A percentile compares a stretch with the other conserved stretches of the same genome.
Evolutionary conservation across 768 basidiomycete species (phyloP).

Genomic region (Podaxis sp.): DNA sequence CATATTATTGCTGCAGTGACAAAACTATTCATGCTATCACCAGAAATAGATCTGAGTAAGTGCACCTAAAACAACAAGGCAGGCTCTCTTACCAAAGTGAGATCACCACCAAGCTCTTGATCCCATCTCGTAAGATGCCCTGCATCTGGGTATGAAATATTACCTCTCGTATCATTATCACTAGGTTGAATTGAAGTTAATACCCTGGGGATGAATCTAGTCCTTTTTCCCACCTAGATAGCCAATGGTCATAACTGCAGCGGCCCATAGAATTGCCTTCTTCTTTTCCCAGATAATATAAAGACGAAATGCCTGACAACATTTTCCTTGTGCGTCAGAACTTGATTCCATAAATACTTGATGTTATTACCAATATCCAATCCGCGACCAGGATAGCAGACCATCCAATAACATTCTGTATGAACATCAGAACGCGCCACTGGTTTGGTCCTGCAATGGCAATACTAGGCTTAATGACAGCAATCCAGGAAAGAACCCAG

Average conservation of each 20-base stretch:
- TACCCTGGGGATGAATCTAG: background rate
- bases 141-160: background rate
- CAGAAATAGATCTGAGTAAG: background rate
- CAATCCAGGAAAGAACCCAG: slow-evolving; percentile 2
- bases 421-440: background rate
- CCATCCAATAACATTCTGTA: background rate
- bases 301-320: background rate
- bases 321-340: background rate
- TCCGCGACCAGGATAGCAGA: background rate
- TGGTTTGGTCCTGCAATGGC: background rate
- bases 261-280: background rate
- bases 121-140: background rate
- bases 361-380: background rate
- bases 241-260: background rate
- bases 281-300: slow-evolving; percentile 2
- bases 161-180: background rate
- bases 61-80: background rate
- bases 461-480: background rate
- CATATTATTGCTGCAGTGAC: background rate
- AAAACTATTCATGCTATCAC: background rate
- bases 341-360: too few relatives aligned
- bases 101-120: background rate
- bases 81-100: background rate
- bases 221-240: background rate
- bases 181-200: background rate